phyloP scores from a whole-genome alignment of 108 stramenopile genomes.

The Discostella stelligeroides region DNA sequence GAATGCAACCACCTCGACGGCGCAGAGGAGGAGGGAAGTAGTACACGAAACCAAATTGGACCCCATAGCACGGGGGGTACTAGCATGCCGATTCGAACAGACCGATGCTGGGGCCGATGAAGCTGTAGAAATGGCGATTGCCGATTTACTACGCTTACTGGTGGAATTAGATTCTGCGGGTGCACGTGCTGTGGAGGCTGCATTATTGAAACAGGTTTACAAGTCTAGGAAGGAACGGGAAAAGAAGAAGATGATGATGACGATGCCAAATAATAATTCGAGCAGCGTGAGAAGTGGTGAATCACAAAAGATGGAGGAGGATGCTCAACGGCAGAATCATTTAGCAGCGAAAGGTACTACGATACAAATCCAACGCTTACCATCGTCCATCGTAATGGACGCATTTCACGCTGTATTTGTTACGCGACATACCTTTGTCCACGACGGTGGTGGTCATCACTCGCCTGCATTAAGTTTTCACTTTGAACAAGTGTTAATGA shows the following conservation, averaged over 20 bases:
- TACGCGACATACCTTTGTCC: slow-evolving; percentile 79
- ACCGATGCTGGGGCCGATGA: slow-evolving; percentile 90
- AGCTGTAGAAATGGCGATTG: slow-evolving; percentile 92
- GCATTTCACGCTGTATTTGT: slow-evolving; percentile 83
- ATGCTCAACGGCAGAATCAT: not conserved
- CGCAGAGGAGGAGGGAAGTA: no score
- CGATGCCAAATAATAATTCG: slow-evolving; percentile 1
- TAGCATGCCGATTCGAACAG: slow-evolving; percentile 87
- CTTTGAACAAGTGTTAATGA: slow-evolving; percentile 78
- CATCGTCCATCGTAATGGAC: slow-evolving; percentile 51
- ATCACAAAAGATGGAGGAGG: not conserved
- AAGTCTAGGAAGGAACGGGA: slow-evolving; percentile 9
- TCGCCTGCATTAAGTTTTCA: slow-evolving; percentile 80
- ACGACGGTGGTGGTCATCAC: slow-evolving; percentile 40
- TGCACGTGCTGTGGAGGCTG: slow-evolving; percentile 48
- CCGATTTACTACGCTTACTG: slow-evolving; percentile 74
- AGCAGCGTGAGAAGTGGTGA: not conserved
- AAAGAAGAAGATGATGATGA: not conserved
- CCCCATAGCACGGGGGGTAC: slow-evolving; percentile 56
- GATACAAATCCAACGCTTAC: slow-evolving; percentile 28
- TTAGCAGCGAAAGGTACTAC: slow-evolving; percentile 6
- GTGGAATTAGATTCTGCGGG: slow-evolving; percentile 49
- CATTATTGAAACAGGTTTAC: slow-evolving; percentile 19
- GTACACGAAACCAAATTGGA: slow-evolving; percentile 27
- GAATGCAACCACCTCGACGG: no score